phyloP scores from a whole-genome alignment of 148 eudicot genomes.

The Heliamphora exappendiculata region DNA sequence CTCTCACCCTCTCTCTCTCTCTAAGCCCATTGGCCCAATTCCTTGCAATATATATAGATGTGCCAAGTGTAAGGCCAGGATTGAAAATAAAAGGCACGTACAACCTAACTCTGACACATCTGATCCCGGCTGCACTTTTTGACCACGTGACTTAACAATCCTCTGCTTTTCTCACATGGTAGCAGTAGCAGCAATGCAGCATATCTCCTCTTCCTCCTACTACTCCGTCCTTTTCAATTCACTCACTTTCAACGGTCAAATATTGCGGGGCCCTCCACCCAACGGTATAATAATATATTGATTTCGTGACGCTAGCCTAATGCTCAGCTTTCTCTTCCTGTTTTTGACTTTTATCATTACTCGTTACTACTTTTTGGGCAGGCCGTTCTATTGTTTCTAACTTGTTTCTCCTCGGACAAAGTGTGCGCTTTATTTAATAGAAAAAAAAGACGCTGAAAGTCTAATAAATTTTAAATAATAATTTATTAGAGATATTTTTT shows the following conservation, averaged over 20 bases:
- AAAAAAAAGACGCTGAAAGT: not conserved
- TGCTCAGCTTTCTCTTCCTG: not conserved
- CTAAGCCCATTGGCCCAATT: not conserved
- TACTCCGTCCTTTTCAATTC: not conserved
- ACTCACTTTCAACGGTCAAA: slow-evolving; percentile 16
- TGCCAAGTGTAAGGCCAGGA: no score
- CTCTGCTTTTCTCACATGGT: not conserved
- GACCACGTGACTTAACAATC: not conserved
- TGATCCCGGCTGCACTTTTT: slow-evolving; percentile 3
- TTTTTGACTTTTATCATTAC: slow-evolving; percentile 8
- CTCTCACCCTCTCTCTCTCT: not conserved
- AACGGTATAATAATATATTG: not conserved
- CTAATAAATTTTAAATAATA: no score
- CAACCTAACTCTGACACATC: not conserved
- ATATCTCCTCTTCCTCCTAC: not conserved
- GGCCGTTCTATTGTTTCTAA: no score
- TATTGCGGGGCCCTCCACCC: not conserved
- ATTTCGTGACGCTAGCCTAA: not conserved
- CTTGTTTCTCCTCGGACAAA: not conserved
- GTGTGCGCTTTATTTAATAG: not conserved
- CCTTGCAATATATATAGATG: no score
- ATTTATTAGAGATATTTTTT: no score
- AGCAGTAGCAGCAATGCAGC: not conserved
- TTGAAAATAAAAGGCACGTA: no score
- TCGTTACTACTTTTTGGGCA: not conserved